Evolutionary conservation across 2,329 filamentous ascomycete species (phyloP), one percentile per base, ranked within the genome.

Genomic region (Rutstroemia sydowiana): DNA sequence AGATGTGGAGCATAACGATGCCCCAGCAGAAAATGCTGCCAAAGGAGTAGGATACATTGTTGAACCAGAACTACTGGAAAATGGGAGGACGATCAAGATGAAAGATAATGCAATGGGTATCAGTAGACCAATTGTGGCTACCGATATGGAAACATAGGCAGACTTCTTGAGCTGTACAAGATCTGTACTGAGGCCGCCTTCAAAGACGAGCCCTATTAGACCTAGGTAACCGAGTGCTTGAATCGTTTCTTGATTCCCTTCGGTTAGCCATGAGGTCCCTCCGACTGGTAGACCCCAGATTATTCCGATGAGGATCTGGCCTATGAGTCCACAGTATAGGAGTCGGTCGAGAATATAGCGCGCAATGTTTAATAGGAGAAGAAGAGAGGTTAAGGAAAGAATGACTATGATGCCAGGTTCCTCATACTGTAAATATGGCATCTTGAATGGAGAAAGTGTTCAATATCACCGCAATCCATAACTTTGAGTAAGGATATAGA

Each of bases 141-240:
- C 82, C 0, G 70, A 68, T 2, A 72, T 66, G 0, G 84, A 88
- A 3, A 88, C 31, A 0, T 70, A 58, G 0, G 85, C 57, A 58
- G 87, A 87, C 5, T 78, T 75, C 52, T 75, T 77, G 1, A 90
- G 65, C 0, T 54, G 40, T 14, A 31, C 40, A 23, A 61, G 45
- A 36, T 62, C 52, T 18, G 60, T 63, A 42, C 31, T 54, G 2
- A 64, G 55, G 7, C 60, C 59, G 9, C 61, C 63, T 71, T 89
- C 82, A 63, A 81, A 89, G 0, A 90, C 84, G 1, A 90, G 68
- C 23, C 88, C 68, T 6, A 90, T 75, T n/a, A 90, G 65, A 0
- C 87, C 86, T 0, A 90, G 67, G 62, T 90, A 91, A 0, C 87
- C 87, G 1, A 90, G 65, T 54, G 85, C 76, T 20, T 84, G 75